phyloP scores from a whole-genome alignment of 305 asterid species.

The Solanum hybrid region DNA sequence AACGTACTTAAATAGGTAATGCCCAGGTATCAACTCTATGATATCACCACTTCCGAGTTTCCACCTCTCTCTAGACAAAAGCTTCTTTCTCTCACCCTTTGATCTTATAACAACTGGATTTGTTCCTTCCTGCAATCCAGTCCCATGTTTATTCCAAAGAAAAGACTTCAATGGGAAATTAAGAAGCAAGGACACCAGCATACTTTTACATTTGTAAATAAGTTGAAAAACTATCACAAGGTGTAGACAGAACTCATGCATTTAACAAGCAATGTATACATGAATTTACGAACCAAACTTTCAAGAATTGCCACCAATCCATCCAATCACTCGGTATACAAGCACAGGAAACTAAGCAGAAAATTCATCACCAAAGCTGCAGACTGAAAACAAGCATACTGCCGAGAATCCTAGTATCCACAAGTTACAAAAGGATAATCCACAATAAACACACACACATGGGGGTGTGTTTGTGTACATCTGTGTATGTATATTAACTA shows the following conservation, averaged over 20 bases:
- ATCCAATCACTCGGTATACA: neutral
- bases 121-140: conserved; percentile 59
- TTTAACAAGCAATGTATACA: neutral
- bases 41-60: conserved; percentile 56
- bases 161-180: neutral
- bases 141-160: neutral
- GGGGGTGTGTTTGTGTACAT: neutral
- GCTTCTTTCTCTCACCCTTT: conserved; percentile 54
- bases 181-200: neutral
- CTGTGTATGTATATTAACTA: neutral
- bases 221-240: neutral
- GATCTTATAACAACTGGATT: conserved; percentile 78
- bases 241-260: neutral
- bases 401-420: neutral
- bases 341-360: neutral
- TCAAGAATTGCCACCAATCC: neutral
- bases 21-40: conserved; percentile 84
- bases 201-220: neutral
- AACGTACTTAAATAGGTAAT: conserved; percentile 66
- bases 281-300: neutral
- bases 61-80: conserved; percentile 56
- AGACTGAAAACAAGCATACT: neutral
- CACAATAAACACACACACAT: neutral
- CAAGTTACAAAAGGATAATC: neutral
- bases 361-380: neutral